Percentiles rank a stretch among this genome's conserved stretches.
Conservation (phyloP, 2,329 filamentous ascomycete species). For the Sordariomycetes sp. region DNA sequence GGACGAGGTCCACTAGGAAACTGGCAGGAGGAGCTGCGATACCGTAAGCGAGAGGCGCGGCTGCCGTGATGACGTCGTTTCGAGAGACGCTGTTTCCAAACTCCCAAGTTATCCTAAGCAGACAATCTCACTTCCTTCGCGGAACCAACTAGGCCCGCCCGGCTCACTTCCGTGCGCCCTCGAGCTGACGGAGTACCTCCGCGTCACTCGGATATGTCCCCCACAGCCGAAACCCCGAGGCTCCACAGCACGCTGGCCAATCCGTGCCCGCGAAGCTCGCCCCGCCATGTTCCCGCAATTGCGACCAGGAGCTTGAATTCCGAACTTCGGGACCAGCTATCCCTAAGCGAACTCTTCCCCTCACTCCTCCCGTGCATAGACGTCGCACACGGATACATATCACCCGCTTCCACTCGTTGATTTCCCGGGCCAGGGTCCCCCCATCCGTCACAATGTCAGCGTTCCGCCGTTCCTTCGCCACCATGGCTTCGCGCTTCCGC, state of each 20-base stretch:
- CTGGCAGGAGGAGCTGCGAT: too few relatives aligned
- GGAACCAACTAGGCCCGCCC: neutral
- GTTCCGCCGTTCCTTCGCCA: constrained; percentile 22
- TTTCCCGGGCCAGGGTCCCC: neutral
- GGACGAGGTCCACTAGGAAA: too few relatives aligned
- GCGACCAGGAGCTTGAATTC: neutral
- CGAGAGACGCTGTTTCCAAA: too few relatives aligned
- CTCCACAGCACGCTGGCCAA: neutral
- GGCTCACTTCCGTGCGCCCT: neutral
- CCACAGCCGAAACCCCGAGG: neutral
- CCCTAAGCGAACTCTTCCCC: neutral
- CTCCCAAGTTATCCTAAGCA: too few relatives aligned
- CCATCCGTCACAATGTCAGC: constrained; percentile 17
- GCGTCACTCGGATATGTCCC: neutral
- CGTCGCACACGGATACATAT: neutral
- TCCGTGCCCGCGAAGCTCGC: neutral
- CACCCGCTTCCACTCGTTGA: neutral
- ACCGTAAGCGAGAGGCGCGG: too few relatives aligned
- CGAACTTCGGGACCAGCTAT: neutral
- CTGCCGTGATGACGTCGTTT: too few relatives aligned
- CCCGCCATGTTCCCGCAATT: neutral
- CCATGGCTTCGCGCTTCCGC: constrained; percentile 29
- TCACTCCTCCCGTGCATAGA: neutral
- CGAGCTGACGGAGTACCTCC: neutral
- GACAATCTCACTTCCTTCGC: too few relatives aligned